phyloP scores from a whole-genome alignment of 179 eudicot species.

The Camellia oleifera region DNA sequence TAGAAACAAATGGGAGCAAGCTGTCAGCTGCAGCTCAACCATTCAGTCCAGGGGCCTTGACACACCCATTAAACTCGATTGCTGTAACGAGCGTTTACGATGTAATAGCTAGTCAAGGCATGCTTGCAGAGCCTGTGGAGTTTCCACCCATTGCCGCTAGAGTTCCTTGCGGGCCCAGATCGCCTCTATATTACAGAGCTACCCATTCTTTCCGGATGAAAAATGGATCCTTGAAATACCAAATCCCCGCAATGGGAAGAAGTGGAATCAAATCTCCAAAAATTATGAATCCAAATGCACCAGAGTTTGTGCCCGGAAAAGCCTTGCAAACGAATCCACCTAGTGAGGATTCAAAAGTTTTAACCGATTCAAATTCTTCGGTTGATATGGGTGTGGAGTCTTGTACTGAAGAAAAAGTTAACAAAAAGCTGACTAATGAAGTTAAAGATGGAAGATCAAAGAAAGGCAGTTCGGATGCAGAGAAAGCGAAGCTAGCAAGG shows the following conservation, averaged over 20 bases:
- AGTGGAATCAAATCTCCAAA: slow-evolving; percentile 32
- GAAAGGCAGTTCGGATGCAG: slow-evolving; percentile 63
- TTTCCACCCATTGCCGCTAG: slow-evolving; percentile 88
- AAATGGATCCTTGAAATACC: slow-evolving; percentile 44
- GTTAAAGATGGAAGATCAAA: slow-evolving; percentile 45
- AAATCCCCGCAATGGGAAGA: slow-evolving; percentile 22
- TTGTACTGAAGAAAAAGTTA: slow-evolving; percentile 20
- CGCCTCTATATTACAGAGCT: slow-evolving; percentile 67
- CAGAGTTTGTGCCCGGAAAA: slow-evolving; percentile 80
- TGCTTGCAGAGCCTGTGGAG: slow-evolving; percentile 59
- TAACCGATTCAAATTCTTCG: slow-evolving; percentile 30
- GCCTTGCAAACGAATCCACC: slow-evolving; percentile 36
- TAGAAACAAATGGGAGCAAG: slow-evolving; percentile 73
- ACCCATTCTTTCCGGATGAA: slow-evolving; percentile 50
- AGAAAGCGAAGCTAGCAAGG: slow-evolving; percentile 88
- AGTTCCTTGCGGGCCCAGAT: slow-evolving; percentile 95
- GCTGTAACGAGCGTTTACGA: slow-evolving; percentile 52
- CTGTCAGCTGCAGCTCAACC: slow-evolving; percentile 95
- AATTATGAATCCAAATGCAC: slow-evolving; percentile 94
- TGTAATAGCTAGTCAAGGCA: slow-evolving; percentile 58
- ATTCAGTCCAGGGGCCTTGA: slow-evolving; percentile 57
- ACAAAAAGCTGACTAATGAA: slow-evolving; percentile 30
- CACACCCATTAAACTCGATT: slow-evolving; percentile 35
- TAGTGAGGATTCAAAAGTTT: slow-evolving; percentile 28
- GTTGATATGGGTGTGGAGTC: too few relatives aligned